These are phyloP conservation scores for Acarospora socialis DNA, from an alignment of 2,329 filamentous ascomycete genomes.

Conservation along the genomic window DNA sequence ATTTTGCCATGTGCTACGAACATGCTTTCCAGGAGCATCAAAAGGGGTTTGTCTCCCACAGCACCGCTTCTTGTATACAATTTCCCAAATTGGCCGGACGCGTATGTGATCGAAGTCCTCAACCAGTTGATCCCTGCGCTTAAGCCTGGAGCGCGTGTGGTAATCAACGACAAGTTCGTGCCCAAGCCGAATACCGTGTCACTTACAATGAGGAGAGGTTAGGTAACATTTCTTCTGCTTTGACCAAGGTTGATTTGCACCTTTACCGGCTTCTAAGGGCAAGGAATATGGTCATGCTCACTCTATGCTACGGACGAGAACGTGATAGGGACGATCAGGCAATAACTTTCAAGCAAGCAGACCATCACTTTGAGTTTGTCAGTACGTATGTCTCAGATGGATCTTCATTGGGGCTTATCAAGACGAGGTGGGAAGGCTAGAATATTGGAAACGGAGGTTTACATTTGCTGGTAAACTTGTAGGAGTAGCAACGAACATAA, in stretches of 20 bases:
- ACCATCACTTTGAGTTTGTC: conserved; percentile 31
- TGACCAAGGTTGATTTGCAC: conserved; percentile 11
- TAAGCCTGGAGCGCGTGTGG: conserved; percentile 38
- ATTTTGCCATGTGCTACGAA: conserved; percentile 6
- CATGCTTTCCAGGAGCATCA: conserved; percentile 2
- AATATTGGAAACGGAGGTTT: too few relatives aligned
- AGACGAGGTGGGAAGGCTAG: conserved; percentile 4
- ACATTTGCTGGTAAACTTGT: too few relatives aligned
- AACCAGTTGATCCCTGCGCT: conserved; percentile 39
- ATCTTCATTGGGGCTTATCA: conserved; percentile 1
- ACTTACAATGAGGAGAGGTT: conserved; percentile 3
- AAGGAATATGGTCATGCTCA: conserved; percentile 38
- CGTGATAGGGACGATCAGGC: conserved; percentile 33
- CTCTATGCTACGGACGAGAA: conserved; percentile 36
- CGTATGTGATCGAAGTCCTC: conserved; percentile 36
- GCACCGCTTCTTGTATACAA: conserved; percentile 49
- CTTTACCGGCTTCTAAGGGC: conserved; percentile 22
- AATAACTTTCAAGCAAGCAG: conserved; percentile 30
- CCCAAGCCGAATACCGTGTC: conserved; percentile 10
- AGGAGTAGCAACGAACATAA: too few relatives aligned
- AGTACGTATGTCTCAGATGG: background rate
- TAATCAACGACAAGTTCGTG: conserved; percentile 26
- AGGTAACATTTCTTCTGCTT: conserved; percentile 9
- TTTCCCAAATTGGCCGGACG: conserved; percentile 47
- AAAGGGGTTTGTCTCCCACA: conserved; percentile 25